phyloP scores from a whole-genome alignment of 441 rosid species.

The Euphorbia celastroides region DNA sequence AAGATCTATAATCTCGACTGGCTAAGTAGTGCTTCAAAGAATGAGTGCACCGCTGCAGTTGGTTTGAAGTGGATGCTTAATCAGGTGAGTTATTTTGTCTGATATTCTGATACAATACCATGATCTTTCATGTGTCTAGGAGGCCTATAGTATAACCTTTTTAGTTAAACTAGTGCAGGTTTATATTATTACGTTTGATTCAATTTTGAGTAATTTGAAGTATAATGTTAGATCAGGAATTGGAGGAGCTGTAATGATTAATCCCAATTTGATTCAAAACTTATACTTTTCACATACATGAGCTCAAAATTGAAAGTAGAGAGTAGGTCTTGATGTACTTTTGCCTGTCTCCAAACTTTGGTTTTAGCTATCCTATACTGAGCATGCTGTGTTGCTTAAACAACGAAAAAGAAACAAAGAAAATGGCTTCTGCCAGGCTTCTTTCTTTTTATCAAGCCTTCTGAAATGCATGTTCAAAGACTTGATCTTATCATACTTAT shows the following conservation, averaged over 20 bases:
- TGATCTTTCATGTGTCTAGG: neutral
- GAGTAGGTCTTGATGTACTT: neutral
- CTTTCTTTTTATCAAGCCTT: neutral
- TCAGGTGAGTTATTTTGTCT: conserved; percentile 43
- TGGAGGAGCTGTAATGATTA: neutral
- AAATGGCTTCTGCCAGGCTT: neutral
- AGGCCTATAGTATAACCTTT: no score
- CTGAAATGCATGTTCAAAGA: neutral
- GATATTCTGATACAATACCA: no score
- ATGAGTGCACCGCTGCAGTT: conserved; percentile 91
- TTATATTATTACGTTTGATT: no score
- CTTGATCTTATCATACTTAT: no score
- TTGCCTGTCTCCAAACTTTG: neutral
- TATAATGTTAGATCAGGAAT: no score
- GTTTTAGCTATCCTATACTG: neutral
- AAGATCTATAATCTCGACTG: conserved; percentile 77
- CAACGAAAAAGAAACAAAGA: neutral
- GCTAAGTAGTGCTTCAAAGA: conserved; percentile 92
- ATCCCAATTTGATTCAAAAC: neutral
- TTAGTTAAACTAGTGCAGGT: no score
- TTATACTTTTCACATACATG: neutral
- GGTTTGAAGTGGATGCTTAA: conserved; percentile 99
- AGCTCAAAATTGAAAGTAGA: neutral
- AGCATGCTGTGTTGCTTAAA: neutral
- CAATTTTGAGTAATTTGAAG: no score